Percentiles rank a stretch among this genome's conserved stretches.
Conservation (phyloP, 768 basidiomycete species). For the Amanita thiersii region DNA sequence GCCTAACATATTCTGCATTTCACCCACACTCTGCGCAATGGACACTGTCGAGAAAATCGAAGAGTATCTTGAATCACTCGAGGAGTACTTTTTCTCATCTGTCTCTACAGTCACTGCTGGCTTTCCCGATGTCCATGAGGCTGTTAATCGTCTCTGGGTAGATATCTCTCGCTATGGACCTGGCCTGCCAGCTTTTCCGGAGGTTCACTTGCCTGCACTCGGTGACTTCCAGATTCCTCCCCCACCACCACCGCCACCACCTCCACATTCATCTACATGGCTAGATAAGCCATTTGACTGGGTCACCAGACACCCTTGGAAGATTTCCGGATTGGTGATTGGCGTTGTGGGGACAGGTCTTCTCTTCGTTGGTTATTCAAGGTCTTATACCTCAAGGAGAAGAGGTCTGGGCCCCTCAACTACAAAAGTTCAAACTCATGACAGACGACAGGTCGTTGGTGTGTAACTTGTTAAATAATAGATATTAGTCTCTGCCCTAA, state of each 20-base stretch:
- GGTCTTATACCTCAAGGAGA: constrained; percentile 17
- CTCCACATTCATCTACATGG: constrained; percentile 39
- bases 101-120: constrained; percentile 49
- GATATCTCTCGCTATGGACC: constrained; percentile 81
- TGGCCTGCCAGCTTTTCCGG: constrained; percentile 44
- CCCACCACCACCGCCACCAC: constrained; percentile 56
- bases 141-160: constrained; percentile 61
- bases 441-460: constrained; percentile 68
- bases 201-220: constrained; percentile 50
- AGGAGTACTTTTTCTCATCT: constrained; percentile 52
- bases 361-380: constrained; percentile 50
- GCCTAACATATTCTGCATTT: not conserved
- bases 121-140: constrained; percentile 57
- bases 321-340: constrained; percentile 41
- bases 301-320: constrained; percentile 54
- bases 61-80: constrained; percentile 58
- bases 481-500: not conserved
- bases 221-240: constrained; percentile 63
- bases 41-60: constrained; percentile 58
- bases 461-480: constrained; percentile 16
- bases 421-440: constrained; percentile 37
- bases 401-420: constrained; percentile 23
- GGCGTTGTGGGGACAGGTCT: constrained; percentile 53
- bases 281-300: constrained; percentile 42
- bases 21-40: constrained; percentile 15